Evolutionary conservation across 2,329 filamentous ascomycete species (phyloP).

Genomic region (Ophiostoma sp.): DNA sequence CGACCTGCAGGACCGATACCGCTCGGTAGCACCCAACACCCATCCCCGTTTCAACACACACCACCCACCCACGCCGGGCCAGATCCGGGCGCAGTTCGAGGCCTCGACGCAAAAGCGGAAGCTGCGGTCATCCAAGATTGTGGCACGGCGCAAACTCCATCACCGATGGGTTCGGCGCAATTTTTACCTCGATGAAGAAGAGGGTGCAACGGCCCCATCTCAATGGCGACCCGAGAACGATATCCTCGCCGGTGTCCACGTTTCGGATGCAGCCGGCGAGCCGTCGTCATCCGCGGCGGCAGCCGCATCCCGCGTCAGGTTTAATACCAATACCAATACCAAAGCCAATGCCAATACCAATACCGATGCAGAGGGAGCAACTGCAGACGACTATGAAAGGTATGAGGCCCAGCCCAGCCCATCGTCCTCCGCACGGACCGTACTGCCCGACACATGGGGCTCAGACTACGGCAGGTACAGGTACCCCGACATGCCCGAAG

Average conservation of each 20-base stretch:
- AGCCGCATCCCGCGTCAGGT: slow-evolving; percentile 44
- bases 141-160: slow-evolving; percentile 51
- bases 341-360: neutral
- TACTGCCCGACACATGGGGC: neutral
- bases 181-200: slow-evolving; percentile 82
- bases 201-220: slow-evolving; percentile 61
- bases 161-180: slow-evolving; percentile 71
- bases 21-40: neutral
- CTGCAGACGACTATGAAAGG: neutral
- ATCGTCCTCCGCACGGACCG: slow-evolving; percentile 64
- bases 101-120: slow-evolving; percentile 34
- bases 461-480: slow-evolving; percentile 64
- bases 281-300: slow-evolving; percentile 41
- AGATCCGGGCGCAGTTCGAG: slow-evolving; percentile 36
- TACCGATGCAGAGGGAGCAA: neutral
- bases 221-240: slow-evolving; percentile 60
- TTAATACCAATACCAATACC: neutral
- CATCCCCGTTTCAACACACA: neutral
- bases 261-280: neutral
- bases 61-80: slow-evolving; percentile 19
- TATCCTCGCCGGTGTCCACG: slow-evolving; percentile 36
- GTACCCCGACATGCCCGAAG: slow-evolving; percentile 72
- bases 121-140: slow-evolving; percentile 38
- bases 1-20: neutral
- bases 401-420: slow-evolving; percentile 39